A percentile compares a stretch with the other conserved stretches of the same genome.
These are phyloP conservation scores for Sarocladium strictum DNA, from an alignment of 2,329 filamentous ascomycete genomes.

Conservation along the genomic window DNA sequence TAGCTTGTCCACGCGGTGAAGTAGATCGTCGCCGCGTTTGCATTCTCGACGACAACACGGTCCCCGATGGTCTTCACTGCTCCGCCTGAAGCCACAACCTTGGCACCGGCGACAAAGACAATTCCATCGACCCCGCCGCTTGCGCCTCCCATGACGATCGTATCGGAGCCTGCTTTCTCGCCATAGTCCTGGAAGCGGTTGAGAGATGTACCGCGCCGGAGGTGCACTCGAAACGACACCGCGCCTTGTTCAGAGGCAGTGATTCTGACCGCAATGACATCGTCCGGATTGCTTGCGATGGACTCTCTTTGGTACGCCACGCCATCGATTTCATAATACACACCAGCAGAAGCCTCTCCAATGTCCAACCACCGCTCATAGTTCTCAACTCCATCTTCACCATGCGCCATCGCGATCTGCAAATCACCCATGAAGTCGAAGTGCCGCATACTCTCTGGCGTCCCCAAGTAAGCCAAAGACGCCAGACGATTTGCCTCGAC, in stretches of 20 bases:
- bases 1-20: slow-evolving; percentile 13
- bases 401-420: slow-evolving; percentile 31
- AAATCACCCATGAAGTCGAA: slow-evolving; percentile 26
- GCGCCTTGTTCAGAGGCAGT: slow-evolving; percentile 13
- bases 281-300: slow-evolving; percentile 35
- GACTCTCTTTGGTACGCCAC: slow-evolving; percentile 27
- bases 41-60: slow-evolving; percentile 9
- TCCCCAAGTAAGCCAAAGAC: slow-evolving; percentile 18
- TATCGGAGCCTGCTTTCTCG: slow-evolving; percentile 1
- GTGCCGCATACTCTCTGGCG: slow-evolving; percentile 21
- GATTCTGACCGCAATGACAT: slow-evolving; percentile 29
- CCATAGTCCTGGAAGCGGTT: slow-evolving; percentile 15
- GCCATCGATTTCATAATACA: slow-evolving; percentile 29
- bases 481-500: slow-evolving; percentile 18
- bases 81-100: slow-evolving; percentile 5
- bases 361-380: slow-evolving; percentile 36
- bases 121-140: slow-evolving; percentile 11
- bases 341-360: slow-evolving; percentile 26
- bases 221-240: slow-evolving; percentile 18
- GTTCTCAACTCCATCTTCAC: slow-evolving; percentile 8
- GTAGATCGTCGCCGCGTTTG: slow-evolving; percentile 11
- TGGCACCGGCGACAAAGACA: slow-evolving; percentile 14
- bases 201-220: slow-evolving; percentile 17
- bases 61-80: slow-evolving; percentile 10
- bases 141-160: slow-evolving; percentile 4